phyloP scores from a whole-genome alignment of 768 basidiomycete species.

The Lenzites betulinus region DNA sequence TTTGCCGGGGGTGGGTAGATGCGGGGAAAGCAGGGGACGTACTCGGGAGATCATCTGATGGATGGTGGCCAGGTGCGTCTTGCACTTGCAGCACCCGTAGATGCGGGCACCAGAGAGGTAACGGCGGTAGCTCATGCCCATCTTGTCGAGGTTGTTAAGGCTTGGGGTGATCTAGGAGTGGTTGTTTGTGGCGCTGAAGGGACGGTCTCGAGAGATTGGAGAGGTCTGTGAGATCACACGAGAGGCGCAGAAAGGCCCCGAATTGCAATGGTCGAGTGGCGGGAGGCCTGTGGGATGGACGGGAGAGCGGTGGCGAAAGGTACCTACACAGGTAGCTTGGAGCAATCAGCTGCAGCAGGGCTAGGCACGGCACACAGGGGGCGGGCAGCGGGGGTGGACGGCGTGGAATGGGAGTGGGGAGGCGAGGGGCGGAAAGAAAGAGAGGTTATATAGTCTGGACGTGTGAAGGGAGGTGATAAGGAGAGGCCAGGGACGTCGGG shows the following conservation, averaged over 20 bases:
- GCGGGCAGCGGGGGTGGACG: neutral
- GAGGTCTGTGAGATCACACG: neutral
- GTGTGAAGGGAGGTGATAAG: constrained; percentile 25
- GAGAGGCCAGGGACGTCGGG: constrained; percentile 15
- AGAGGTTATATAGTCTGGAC: constrained; percentile 19
- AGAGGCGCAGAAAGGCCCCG: neutral
- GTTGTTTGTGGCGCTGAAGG: neutral
- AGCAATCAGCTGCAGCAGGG: constrained; percentile 1
- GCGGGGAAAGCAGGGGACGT: constrained; percentile 30
- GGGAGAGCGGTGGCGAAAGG: neutral
- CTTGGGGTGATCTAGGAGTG: neutral
- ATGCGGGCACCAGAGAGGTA: constrained; percentile 85
- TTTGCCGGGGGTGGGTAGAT: neutral
- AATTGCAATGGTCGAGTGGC: neutral
- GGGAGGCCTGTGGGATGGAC: constrained; percentile 4
- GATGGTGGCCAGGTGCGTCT: constrained; percentile 88
- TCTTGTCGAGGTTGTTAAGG: constrained; percentile 33
- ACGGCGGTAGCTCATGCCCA: constrained; percentile 90
- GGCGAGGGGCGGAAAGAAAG: constrained; percentile 17
- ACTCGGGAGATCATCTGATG: constrained; percentile 91
- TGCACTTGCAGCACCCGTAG: constrained; percentile 86
- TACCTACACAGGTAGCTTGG: constrained; percentile 9
- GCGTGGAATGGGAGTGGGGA: constrained; percentile 12
- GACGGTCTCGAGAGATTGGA: neutral
- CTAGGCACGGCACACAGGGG: constrained; percentile 2